Evolutionary conservation across 371 early-diverging fungal species (phyloP).

Genomic region (Haplosporangium sp.): DNA sequence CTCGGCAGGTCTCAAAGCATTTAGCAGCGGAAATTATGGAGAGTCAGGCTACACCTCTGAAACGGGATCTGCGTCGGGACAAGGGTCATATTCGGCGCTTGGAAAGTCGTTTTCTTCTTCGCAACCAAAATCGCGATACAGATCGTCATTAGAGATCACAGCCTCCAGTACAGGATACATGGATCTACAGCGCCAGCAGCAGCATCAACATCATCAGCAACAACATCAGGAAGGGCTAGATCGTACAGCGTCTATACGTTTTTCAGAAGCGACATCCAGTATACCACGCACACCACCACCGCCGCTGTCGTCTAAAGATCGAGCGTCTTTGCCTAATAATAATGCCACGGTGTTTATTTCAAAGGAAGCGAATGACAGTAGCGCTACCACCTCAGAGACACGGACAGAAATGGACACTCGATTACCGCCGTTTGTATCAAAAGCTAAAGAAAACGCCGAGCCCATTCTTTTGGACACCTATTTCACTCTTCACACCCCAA

Average conservation of each 20-base stretch:
- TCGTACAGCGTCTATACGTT: not conserved
- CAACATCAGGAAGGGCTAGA: slow-evolving; percentile 1
- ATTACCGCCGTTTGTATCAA: slow-evolving; percentile 24
- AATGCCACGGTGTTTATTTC: too few species aligned
- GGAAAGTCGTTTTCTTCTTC: not conserved
- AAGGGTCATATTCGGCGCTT: not conserved
- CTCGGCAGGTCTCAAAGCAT: slow-evolving; percentile 49
- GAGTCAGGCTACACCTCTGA: slow-evolving; percentile 44
- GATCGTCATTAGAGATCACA: slow-evolving; percentile 15
- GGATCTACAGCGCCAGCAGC: slow-evolving; percentile 8
- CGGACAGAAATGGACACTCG: not conserved
- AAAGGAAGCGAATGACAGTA: not conserved
- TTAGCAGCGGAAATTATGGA: slow-evolving; percentile 18
- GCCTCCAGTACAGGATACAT: not conserved
- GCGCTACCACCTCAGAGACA: not conserved
- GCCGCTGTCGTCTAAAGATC: not conserved
- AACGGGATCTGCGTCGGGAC: slow-evolving; percentile 24
- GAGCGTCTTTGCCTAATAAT: too few species aligned
- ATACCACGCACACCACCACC: slow-evolving; percentile 19
- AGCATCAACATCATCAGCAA: not conserved
- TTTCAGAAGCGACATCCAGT: slow-evolving; percentile 6
- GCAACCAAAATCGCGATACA: slow-evolving; percentile 15
- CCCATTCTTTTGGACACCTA: slow-evolving; percentile 43
- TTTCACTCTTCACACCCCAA: slow-evolving; percentile 43
- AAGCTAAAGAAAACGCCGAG: slow-evolving; percentile 3